Percentiles rank a stretch among this genome's conserved stretches.
phyloP scores from a whole-genome alignment of 352 stramenopile species.

The Globisporangium abappressorium region DNA sequence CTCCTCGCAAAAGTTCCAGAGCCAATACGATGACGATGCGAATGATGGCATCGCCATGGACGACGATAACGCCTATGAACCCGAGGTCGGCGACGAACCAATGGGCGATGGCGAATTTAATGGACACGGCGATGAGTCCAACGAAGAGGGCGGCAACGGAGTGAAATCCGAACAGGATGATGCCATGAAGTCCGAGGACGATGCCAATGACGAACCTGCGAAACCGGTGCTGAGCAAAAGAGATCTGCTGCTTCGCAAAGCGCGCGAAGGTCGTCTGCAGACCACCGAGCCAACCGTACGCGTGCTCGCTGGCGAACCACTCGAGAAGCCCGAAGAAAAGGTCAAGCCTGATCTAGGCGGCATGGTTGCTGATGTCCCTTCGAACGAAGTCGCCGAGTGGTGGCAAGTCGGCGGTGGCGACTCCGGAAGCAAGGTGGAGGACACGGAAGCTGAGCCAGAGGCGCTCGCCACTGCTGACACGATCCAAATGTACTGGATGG shows the following conservation, averaged over 20 bases:
- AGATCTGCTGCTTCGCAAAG: slow-evolving; percentile 74
- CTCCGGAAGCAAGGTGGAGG: slow-evolving; percentile 23
- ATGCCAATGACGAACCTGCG: slow-evolving; percentile 15
- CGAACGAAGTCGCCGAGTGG: slow-evolving; percentile 86
- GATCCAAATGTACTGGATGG: slow-evolving; percentile 97
- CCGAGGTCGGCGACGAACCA: slow-evolving; percentile 17
- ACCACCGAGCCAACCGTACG: slow-evolving; percentile 59
- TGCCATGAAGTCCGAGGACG: slow-evolving; percentile 10
- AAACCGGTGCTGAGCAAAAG: slow-evolving; percentile 57
- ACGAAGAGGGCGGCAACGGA: not conserved
- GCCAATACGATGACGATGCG: slow-evolving; percentile 21
- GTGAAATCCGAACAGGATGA: slow-evolving; percentile 23
- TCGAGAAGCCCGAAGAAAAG: slow-evolving; percentile 26
- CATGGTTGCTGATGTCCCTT: slow-evolving; percentile 52
- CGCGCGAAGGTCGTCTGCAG: slow-evolving; percentile 50
- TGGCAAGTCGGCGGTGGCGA: slow-evolving; percentile 52
- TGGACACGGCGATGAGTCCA: not conserved
- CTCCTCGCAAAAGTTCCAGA: slow-evolving; percentile 14
- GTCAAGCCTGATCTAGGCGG: not conserved
- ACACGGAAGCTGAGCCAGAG: slow-evolving; percentile 31
- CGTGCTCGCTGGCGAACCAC: slow-evolving; percentile 37
- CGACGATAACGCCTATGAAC: slow-evolving; percentile 16
- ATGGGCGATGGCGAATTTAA: slow-evolving; percentile 20
- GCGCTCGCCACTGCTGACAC: slow-evolving; percentile 43
- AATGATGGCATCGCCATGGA: slow-evolving; percentile 21